These are phyloP conservation scores for Thecaphora frezii DNA, from an alignment of 1,284 basidiomycete species.

Conservation along the genomic window DNA sequence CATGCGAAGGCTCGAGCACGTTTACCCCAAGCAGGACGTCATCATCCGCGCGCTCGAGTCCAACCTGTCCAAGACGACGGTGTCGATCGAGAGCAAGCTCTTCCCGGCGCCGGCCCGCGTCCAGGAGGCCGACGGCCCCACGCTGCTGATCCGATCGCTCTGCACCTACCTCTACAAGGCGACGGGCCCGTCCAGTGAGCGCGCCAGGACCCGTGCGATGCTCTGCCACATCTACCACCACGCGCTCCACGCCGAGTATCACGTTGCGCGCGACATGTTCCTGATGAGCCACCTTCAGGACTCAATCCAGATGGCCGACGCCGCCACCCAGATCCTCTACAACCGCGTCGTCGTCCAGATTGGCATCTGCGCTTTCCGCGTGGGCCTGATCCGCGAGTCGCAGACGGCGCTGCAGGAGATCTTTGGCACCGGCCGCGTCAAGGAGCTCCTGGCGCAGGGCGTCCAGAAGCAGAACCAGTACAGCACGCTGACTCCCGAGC, in stretches of 20 bases:
- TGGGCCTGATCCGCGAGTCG: constrained; percentile 89
- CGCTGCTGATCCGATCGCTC: constrained; percentile 79
- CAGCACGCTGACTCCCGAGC: constrained; percentile 79
- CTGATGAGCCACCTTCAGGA: constrained; percentile 99
- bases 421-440: constrained; percentile 88
- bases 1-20: constrained; percentile 94
- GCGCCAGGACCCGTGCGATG: constrained; percentile 89
- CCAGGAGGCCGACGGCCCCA: constrained; percentile 60
- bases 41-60: constrained; percentile 87
- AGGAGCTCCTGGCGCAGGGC: constrained; percentile 95
- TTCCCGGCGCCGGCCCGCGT: constrained; percentile 42
- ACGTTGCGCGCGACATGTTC: constrained; percentile 95
- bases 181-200: constrained; percentile 61
- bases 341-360: constrained; percentile 97
- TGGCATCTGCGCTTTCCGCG: constrained; percentile 93
- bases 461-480: constrained; percentile 84
- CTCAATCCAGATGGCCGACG: constrained; percentile 90
- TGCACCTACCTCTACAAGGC: constrained; percentile 93
- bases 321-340: constrained; percentile 95
- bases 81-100: constrained; percentile 56
- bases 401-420: constrained; percentile 93
- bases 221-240: constrained; percentile 87
- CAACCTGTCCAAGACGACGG: constrained; percentile 57
- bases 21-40: constrained; percentile 91
- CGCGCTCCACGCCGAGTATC: constrained; percentile 92